These are phyloP conservation scores for Byssothecium circinans DNA, from an alignment of 2,329 filamentous ascomycete species.

Conservation along the genomic window DNA sequence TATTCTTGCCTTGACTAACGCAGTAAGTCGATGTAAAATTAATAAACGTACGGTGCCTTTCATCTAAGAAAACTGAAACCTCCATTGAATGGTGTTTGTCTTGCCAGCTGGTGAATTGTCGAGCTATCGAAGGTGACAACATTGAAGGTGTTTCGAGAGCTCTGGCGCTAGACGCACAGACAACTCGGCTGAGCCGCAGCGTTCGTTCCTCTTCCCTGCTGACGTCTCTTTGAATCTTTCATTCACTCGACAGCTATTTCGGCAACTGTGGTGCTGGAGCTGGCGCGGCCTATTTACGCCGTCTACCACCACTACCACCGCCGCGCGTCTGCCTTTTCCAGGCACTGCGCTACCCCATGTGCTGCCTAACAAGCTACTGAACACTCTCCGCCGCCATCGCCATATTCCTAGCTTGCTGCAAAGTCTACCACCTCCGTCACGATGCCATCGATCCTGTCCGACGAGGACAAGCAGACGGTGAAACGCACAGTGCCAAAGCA, in stretches of 20 bases:
- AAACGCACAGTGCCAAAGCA: constrained; percentile 92
- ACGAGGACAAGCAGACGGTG: constrained; percentile 95
- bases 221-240: not conserved
- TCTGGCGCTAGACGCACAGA: not conserved
- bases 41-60: no score
- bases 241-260: not conserved
- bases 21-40: no score
- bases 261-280: not conserved
- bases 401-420: not conserved
- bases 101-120: not conserved
- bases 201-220: not conserved
- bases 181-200: not conserved
- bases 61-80: no score
- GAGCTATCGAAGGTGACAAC: not conserved
- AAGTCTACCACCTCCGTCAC: constrained; percentile 11
- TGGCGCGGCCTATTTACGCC: constrained; percentile 4
- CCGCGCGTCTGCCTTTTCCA: not conserved
- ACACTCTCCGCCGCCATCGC: not conserved
- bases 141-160: not conserved
- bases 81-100: no score
- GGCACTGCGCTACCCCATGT: constrained; percentile 5
- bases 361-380: constrained; percentile 1
- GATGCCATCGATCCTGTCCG: constrained; percentile 72
- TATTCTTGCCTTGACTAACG: no score
- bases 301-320: not conserved